Percentiles rank a stretch among this genome's conserved stretches.
Evolutionary conservation across 2,329 filamentous ascomycete genomes (phyloP).

Genomic region (Triangularia setosa): DNA sequence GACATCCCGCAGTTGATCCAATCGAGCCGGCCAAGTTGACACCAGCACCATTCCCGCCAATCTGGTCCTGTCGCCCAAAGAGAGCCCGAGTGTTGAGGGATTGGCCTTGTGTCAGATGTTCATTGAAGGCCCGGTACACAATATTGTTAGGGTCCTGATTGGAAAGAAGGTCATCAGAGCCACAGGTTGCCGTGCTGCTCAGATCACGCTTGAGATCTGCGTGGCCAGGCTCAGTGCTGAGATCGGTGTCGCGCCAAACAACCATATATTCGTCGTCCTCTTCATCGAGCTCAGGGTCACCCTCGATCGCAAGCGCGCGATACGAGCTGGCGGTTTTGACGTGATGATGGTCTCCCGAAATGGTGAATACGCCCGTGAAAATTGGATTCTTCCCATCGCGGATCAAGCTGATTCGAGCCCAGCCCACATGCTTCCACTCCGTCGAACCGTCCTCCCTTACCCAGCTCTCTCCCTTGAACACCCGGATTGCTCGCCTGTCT

Average conservation of each 20-base stretch:
- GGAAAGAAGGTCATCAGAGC: slow-evolving; percentile 72
- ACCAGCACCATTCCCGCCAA: slow-evolving; percentile 70
- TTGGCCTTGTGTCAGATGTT: slow-evolving; percentile 31
- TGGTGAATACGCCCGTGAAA: slow-evolving; percentile 85
- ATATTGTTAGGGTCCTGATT: slow-evolving; percentile 72
- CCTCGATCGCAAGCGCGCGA: slow-evolving; percentile 62
- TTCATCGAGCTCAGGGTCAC: slow-evolving; percentile 64
- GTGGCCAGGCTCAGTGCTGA: slow-evolving; percentile 44
- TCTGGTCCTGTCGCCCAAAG: slow-evolving; percentile 68
- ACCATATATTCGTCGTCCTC: slow-evolving; percentile 73
- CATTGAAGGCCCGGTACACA: slow-evolving; percentile 52
- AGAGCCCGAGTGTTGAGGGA: slow-evolving; percentile 57
- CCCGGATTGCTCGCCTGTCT: slow-evolving; percentile 68
- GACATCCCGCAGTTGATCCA: slow-evolving; percentile 79
- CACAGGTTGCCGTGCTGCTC: slow-evolving; percentile 45
- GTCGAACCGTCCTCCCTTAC: slow-evolving; percentile 55
- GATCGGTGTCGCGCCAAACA: slow-evolving; percentile 87
- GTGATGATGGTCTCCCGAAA: slow-evolving; percentile 81
- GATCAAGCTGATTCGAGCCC: slow-evolving; percentile 76
- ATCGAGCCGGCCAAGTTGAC: slow-evolving; percentile 76
- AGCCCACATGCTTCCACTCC: slow-evolving; percentile 78
- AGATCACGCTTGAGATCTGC: slow-evolving; percentile 61
- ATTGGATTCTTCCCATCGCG: slow-evolving; percentile 73
- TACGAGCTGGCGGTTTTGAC: slow-evolving; percentile 75
- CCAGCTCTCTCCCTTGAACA: slow-evolving; percentile 79